Conservation (phyloP, 176 grass and related monocot genomes). For the Cymbopogon citratus region DNA sequence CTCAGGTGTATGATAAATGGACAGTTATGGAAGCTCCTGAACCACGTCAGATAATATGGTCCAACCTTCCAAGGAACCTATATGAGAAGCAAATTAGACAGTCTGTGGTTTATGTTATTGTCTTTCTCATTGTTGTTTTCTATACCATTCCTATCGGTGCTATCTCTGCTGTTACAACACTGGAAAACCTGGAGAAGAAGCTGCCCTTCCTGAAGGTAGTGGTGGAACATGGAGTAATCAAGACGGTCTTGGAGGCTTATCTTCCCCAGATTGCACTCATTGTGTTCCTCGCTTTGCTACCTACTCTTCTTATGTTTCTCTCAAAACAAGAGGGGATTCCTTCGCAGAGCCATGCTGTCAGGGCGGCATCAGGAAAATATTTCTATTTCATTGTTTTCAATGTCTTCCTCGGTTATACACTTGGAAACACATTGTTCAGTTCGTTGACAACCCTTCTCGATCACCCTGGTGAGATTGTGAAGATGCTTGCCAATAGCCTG, state of each 20-base stretch:
- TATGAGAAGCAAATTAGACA: conserved; percentile 68
- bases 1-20: conserved; percentile 76
- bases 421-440: conserved; percentile 36
- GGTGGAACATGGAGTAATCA: conserved; percentile 40
- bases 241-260: conserved; percentile 77
- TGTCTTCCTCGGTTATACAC: conserved; percentile 68
- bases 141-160: conserved; percentile 63
- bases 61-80: conserved; percentile 57
- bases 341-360: conserved; percentile 46
- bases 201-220: conserved; percentile 80
- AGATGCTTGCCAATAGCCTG: conserved; percentile 40
- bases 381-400: conserved; percentile 94
- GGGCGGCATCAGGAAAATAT: conserved; percentile 82
- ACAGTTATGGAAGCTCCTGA: conserved; percentile 79
- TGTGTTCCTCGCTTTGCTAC: conserved; percentile 83
- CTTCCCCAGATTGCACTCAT: conserved; percentile 79
- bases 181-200: conserved; percentile 51
- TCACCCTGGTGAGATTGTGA: conserved; percentile 8
- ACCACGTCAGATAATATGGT: conserved; percentile 62
- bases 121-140: conserved; percentile 75
- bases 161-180: conserved; percentile 76
- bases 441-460: conserved; percentile 40
- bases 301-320: conserved; percentile 64
- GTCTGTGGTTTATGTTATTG: conserved; percentile 46
- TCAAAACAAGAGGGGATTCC: conserved; percentile 83